Percentiles rank a stretch among this genome's conserved stretches.
These are phyloP conservation scores for Aspergillus costaricaensis DNA, from an alignment of 2,329 filamentous ascomycete genomes.

Conservation along the genomic window DNA sequence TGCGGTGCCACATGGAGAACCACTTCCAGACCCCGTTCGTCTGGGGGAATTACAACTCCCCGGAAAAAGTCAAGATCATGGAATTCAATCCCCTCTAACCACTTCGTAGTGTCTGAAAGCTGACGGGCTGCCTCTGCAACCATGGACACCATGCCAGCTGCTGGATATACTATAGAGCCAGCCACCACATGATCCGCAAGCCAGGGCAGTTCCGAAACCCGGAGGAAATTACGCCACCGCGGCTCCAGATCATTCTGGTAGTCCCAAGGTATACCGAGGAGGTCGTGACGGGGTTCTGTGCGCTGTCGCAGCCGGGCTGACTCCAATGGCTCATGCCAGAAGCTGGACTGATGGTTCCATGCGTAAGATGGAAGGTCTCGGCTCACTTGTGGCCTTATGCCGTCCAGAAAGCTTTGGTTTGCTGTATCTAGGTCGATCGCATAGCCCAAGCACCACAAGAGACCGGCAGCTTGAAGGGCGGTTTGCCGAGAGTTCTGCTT, in stretches of 20 bases:
- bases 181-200: constrained; percentile 46
- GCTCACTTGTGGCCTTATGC: no score
- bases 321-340: constrained; percentile 40
- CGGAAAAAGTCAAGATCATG: constrained; percentile 13
- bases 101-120: neutral
- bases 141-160: constrained; percentile 27
- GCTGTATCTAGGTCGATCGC: constrained; percentile 4
- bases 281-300: constrained; percentile 20
- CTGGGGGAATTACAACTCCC: constrained; percentile 22
- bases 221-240: constrained; percentile 50
- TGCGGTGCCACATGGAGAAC: constrained; percentile 22
- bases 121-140: constrained; percentile 26
- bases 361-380: constrained; percentile 44
- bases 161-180: constrained; percentile 27
- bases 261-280: constrained; percentile 23
- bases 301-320: constrained; percentile 25
- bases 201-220: constrained; percentile 43
- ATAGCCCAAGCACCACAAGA: constrained; percentile 20
- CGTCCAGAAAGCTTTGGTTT: neutral
- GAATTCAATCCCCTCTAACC: neutral
- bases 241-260: constrained; percentile 29
- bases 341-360: constrained; percentile 42
- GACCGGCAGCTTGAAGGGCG: constrained; percentile 12
- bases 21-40: constrained; percentile 23
- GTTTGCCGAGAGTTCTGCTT: constrained; percentile 16